Evolutionary conservation across 2,329 filamentous ascomycete genomes (phyloP), one percentile per base, ranked within the genome.

Genomic region (Didymella lethalis): DNA sequence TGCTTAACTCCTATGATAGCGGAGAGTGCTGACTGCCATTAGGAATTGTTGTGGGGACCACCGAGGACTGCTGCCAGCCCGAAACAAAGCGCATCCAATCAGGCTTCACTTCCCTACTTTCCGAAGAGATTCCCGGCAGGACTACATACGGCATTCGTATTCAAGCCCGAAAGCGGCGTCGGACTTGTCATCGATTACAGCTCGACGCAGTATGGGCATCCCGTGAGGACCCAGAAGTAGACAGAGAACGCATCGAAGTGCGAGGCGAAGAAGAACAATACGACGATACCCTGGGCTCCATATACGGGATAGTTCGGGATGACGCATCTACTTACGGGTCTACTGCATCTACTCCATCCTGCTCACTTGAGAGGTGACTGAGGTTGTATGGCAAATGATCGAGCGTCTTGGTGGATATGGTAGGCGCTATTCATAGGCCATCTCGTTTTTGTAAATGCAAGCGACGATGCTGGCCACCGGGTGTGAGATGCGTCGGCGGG

Each of bases 141-240:
- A 7, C 20, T 16, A 16, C 41, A 29, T 25, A 31, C 16, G 4
- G 16, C 40, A 23, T 1, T 47, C 41, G 38, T n/a, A 4, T 23
- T 53, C 32, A 47, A 32, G 4, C 32, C 43, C 8, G 23, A 10
- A 12, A 7, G 44, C 40, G 3, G 23, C 32, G 34, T 26, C 14
- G 18, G 26, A 4, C 26, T 48, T 6, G 25, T 26, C 7, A 18
- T 54, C 7, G 51, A 48, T 7, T 7, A 32, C 7, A 48, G 23
- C 7, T 54, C 51, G 26, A 54, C 48, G 43, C 51, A 48, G 32
- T 54, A 54, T 10, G 34, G 51, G 18, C 51, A 20, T 36, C 12
- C 7, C 23, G 34, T 54, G 0, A 32, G 41, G 36, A 28, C 23
- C n/a, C 41, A 46, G 7, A 32, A 25, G 16, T 23, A 14, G 14